phyloP scores from a whole-genome alignment of 2,329 filamentous ascomycete species.

The Colletotrichum cereale region DNA sequence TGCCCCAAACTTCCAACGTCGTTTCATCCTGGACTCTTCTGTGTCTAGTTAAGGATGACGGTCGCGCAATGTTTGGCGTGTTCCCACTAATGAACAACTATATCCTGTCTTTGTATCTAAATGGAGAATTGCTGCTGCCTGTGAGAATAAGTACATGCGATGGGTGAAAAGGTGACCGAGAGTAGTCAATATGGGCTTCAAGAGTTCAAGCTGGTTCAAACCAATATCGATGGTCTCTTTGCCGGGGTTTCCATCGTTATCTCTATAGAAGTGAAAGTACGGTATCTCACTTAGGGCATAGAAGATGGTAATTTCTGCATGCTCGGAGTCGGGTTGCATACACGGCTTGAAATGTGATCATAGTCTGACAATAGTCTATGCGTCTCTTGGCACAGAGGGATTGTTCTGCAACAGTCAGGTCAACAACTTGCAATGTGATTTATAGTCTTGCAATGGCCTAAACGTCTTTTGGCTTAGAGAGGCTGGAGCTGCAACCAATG shows the following conservation, averaged over 20 bases:
- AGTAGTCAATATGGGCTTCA: slow-evolving; percentile 25
- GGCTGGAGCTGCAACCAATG: too few relatives aligned
- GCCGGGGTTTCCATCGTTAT: not conserved
- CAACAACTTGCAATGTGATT: too few relatives aligned
- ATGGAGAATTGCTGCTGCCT: slow-evolving; percentile 10
- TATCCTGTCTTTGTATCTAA: slow-evolving; percentile 20
- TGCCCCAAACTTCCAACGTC: slow-evolving; percentile 20
- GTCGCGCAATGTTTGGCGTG: slow-evolving; percentile 26
- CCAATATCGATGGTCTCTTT: not conserved
- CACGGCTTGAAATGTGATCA: too few relatives aligned
- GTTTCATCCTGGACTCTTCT: slow-evolving; percentile 16
- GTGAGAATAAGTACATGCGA: slow-evolving; percentile 27
- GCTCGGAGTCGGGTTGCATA: slow-evolving; percentile 16
- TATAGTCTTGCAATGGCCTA: too few relatives aligned
- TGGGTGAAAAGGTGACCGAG: slow-evolving; percentile 22
- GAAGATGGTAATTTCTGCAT: not conserved
- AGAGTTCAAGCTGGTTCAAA: not conserved
- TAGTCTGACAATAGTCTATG: too few relatives aligned
- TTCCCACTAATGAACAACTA: slow-evolving; percentile 26
- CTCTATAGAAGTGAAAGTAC: slow-evolving; percentile 9
- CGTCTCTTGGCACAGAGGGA: too few relatives aligned
- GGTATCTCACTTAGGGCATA: not conserved
- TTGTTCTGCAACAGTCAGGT: too few relatives aligned
- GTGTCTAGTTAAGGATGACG: slow-evolving; percentile 18
- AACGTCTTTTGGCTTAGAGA: too few relatives aligned